These are phyloP conservation scores for Patellifolia procumbens DNA, from an alignment of 179 eudicot species.

Conservation along the genomic window DNA sequence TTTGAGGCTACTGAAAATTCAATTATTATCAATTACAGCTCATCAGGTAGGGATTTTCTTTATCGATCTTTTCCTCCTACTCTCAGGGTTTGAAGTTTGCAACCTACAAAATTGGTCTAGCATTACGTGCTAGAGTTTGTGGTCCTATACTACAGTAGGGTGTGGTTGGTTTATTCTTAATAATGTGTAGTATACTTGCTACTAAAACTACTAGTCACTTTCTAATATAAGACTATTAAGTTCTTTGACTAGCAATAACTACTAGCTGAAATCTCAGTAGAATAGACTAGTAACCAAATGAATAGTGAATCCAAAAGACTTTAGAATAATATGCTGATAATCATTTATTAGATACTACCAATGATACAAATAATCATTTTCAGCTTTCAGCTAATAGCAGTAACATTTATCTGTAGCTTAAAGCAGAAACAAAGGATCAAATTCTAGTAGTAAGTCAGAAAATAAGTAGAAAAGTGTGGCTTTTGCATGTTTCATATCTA, in stretches of 20 bases:
- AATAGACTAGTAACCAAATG: not conserved
- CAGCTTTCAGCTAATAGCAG: not conserved
- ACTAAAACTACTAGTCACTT: not conserved
- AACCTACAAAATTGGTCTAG: too few species aligned
- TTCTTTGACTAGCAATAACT: not conserved
- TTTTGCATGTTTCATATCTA: too few species aligned
- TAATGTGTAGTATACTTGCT: not conserved
- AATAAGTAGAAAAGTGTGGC: too few species aligned
- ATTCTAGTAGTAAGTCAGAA: not conserved
- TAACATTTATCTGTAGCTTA: too few species aligned
- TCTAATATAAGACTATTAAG: not conserved
- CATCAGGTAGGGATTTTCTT: too few species aligned
- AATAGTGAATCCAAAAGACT: not conserved
- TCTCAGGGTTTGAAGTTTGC: too few species aligned
- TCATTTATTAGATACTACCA: too few species aligned
- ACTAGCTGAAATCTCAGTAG: not conserved
- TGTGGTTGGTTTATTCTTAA: not conserved
- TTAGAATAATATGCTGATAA: not conserved
- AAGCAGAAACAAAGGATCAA: not conserved
- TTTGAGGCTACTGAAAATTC: too few species aligned
- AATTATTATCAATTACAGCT: too few species aligned
- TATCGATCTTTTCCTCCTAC: too few species aligned
- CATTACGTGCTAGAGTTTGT: too few species aligned
- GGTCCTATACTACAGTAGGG: too few species aligned
- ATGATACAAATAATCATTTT: not conserved